These are phyloP conservation scores for Pogostemon cablin DNA, from an alignment of 257 asterid genomes.

Conservation along the genomic window DNA sequence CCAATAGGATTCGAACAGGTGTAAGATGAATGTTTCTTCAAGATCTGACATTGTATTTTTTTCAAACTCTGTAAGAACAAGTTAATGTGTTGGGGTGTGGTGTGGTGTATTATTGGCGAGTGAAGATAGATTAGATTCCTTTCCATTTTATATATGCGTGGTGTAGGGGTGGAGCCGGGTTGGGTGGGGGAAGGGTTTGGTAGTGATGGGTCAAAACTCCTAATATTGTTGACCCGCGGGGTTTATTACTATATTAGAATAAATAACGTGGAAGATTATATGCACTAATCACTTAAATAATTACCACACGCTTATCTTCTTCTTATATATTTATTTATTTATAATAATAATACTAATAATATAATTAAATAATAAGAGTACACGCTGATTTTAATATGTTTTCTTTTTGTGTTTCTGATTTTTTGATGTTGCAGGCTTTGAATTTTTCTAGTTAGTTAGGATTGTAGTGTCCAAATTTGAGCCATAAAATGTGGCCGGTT, in stretches of 20 bases:
- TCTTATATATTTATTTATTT: no score
- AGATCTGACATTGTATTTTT: conserved; percentile 38
- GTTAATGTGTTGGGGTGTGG: conserved; percentile 8
- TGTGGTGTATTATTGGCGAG: background rate
- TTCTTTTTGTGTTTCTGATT: conserved; percentile 11
- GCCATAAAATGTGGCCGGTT: conserved; percentile 30
- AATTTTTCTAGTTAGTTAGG: background rate
- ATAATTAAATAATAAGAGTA: background rate
- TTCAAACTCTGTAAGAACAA: background rate
- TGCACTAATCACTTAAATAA: no score
- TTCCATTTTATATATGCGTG: no score
- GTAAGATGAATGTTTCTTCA: conserved; percentile 31
- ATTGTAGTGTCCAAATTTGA: background rate
- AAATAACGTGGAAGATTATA: no score
- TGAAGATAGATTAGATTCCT: conserved; percentile 1
- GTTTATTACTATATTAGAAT: no score
- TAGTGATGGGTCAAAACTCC: background rate
- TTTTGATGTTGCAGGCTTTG: conserved; percentile 32
- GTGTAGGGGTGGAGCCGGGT: no score
- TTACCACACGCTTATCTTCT: no score
- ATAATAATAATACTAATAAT: no score
- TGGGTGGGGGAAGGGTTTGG: no score
- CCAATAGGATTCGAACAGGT: conserved; percentile 53
- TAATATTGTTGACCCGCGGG: no score
- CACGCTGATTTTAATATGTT: background rate